phyloP scores from a whole-genome alignment of 2,329 filamentous ascomycete species.

The Neocucurbitaria cava region DNA sequence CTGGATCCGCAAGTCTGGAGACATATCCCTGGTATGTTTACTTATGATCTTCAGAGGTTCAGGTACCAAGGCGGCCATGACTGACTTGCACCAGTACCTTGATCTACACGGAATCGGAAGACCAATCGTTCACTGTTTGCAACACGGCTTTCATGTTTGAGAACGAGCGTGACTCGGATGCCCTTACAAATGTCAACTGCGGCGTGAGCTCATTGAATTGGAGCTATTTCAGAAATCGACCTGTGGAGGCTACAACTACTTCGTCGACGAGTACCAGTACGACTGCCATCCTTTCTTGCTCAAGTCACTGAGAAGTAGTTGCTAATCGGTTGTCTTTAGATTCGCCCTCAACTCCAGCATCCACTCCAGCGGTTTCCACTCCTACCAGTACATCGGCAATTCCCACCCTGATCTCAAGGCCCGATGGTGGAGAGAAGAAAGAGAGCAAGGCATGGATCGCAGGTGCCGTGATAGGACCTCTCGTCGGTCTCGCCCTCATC shows the following conservation, averaged over 20 bases:
- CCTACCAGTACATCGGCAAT: not conserved
- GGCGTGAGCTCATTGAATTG: constrained; percentile 27
- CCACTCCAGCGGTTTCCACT: not conserved
- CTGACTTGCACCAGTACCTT: constrained; percentile 17
- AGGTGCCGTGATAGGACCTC: constrained; percentile 34
- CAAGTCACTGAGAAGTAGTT: not conserved
- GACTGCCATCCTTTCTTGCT: not conserved
- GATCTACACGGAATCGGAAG: constrained; percentile 19
- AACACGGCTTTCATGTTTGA: constrained; percentile 36
- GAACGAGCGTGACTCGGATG: constrained; percentile 27
- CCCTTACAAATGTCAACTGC: constrained; percentile 35
- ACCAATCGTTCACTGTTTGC: constrained; percentile 27
- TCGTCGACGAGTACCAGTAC: constrained; percentile 6
- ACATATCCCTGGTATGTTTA: constrained; percentile 18
- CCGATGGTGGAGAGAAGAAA: constrained; percentile 13
- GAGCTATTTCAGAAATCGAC: constrained; percentile 30
- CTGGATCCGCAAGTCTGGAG: constrained; percentile 6
- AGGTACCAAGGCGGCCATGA: not conserved
- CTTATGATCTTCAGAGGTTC: not conserved
- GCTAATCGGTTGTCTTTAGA: not conserved
- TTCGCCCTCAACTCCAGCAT: not conserved
- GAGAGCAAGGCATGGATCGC: constrained; percentile 40
- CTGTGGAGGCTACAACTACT: constrained; percentile 16
- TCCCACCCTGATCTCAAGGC: constrained; percentile 3
- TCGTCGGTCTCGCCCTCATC: constrained; percentile 30